These are phyloP conservation scores for Hemisphaericaspora subhashii DNA, from an alignment of 1,139 yeast species.

Conservation along the genomic window DNA sequence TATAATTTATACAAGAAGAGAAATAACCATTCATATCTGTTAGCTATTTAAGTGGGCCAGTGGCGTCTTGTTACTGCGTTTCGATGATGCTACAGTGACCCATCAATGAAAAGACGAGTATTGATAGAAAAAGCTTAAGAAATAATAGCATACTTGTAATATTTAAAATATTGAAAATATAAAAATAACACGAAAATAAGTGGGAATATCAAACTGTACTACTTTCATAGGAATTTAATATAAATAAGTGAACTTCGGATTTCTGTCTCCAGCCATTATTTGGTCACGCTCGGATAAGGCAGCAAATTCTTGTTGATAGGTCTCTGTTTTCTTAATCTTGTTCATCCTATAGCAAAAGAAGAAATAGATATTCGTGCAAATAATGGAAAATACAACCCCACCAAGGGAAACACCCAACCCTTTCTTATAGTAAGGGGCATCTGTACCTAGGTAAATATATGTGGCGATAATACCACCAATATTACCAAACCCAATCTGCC, in stretches of 20 bases:
- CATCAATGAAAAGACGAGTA: too few species aligned
- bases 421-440: constrained; percentile 57
- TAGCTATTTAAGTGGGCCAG: too few species aligned
- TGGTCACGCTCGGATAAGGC: constrained; percentile 45
- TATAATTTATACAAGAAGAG: too few species aligned
- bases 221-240: too few species aligned
- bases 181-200: too few species aligned
- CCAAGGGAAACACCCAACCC: constrained; percentile 59
- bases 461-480: constrained; percentile 80
- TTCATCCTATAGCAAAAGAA: constrained; percentile 40
- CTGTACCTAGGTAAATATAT: constrained; percentile 54
- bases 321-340: constrained; percentile 35
- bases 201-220: not conserved
- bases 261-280: constrained; percentile 60
- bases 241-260: constrained; percentile 54
- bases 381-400: constrained; percentile 50
- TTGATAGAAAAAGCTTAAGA: too few species aligned
- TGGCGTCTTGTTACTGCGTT: too few species aligned
- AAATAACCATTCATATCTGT: too few species aligned
- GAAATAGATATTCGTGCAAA: constrained; percentile 45
- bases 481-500: constrained; percentile 80
- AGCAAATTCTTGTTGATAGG: constrained; percentile 44
- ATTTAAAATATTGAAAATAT: too few species aligned
- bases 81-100: too few species aligned
- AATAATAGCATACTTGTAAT: too few species aligned